Percentiles rank a stretch among this genome's conserved stretches.
phyloP scores from a whole-genome alignment of 1,139 yeast species.

The Meyerozyma elateridarum region DNA sequence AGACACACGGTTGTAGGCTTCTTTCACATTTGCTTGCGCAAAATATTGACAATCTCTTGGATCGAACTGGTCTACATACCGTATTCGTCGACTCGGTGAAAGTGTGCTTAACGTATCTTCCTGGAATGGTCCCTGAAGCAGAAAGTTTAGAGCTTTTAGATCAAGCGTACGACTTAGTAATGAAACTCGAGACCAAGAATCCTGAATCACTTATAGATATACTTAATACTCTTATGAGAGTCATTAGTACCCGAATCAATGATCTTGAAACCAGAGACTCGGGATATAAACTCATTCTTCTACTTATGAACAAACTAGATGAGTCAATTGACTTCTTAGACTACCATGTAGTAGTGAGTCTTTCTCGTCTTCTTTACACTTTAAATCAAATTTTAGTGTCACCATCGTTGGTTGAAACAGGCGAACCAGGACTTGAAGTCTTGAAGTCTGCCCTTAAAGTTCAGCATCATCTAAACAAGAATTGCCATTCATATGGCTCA shows the following conservation, averaged over 20 bases:
- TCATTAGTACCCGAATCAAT: conserved; percentile 20
- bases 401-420: conserved; percentile 21
- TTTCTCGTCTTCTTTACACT: conserved; percentile 25
- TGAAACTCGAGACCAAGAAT: conserved; percentile 10
- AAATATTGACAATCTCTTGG: conserved; percentile 15
- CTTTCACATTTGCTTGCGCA: conserved; percentile 20
- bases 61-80: conserved; percentile 36
- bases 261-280: conserved; percentile 15
- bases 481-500: conserved; percentile 10
- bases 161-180: conserved; percentile 21
- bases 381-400: conserved; percentile 28
- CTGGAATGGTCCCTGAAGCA: conserved; percentile 36
- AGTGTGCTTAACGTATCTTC: conserved; percentile 41
- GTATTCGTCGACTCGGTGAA: conserved; percentile 39
- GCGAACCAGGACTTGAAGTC: conserved; percentile 12
- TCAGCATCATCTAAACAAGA: conserved; percentile 10
- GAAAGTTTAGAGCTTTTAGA: conserved; percentile 20
- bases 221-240: conserved; percentile 19
- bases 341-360: conserved; percentile 20
- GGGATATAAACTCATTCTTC: conserved; percentile 10
- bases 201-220: conserved; percentile 8
- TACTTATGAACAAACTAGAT: conserved; percentile 15
- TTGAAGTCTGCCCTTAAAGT: conserved; percentile 12
- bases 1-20: conserved; percentile 39
- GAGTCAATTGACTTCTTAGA: conserved; percentile 13